Evolutionary conservation across 176 grass and related monocot genomes (phyloP), one percentile per base, ranked within the genome.

Genomic region (Calamus simplicifolius): DNA sequence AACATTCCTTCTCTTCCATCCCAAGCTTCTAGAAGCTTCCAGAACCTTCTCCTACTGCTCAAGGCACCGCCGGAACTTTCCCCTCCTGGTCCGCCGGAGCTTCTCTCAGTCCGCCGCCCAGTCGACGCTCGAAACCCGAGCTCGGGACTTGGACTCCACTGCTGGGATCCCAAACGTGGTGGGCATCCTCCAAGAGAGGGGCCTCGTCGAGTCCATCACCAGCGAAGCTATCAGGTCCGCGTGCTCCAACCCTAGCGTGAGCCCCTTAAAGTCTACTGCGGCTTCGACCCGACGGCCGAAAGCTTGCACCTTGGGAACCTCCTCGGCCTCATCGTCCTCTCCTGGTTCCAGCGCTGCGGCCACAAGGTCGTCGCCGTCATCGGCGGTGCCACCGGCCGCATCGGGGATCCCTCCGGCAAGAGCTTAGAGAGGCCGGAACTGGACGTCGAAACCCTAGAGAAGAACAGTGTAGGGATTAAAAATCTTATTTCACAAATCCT

Each of bases 261-360:
- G 69, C 8, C 63, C 19, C 66, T 97, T 38, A 97, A 81, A 72
- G 87, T 73, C 2, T 97, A 92, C 73, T 97, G 87, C 14, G 93
- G 87, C 57, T 92, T 97, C 66, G 93, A 97, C 55, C 87, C 93
- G 2, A 92, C 87, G 4, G 93, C 87, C 0, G 81, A 97, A 85
- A 97, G 83, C 51, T 76, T 92, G 63, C 93, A 97, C 57, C 81
- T 97, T 14, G 93, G 84, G 12, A 91, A 97, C 63, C 81, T 97
- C 17, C 82, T 97, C 29, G 93, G 87, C 30, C 74, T 97, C 29
- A 75, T 97, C 17, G 81, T 76, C 38, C 75, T 98, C 51, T 98
- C 93, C 54, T 98, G 93, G 84, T 92, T 88, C 84, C 87, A 82
- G 69, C 87, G 87, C 5, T 88, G 87, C 61, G 87, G 87, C 35